Conservation (phyloP, 2,329 filamentous ascomycete species). For the Nigrospora osmanthi region DNA sequence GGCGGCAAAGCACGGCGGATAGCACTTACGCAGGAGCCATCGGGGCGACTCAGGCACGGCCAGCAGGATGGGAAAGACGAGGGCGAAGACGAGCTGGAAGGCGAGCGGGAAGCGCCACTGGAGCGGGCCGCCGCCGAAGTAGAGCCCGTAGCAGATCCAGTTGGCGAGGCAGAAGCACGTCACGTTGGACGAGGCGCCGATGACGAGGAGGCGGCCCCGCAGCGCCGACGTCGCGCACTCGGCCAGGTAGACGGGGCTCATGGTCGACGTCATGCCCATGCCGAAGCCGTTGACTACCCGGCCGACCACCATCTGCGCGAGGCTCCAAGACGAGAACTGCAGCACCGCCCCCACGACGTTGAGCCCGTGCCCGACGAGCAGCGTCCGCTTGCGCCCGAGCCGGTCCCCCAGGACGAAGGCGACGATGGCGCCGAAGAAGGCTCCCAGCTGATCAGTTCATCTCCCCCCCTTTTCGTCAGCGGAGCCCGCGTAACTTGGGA, state of each 20-base stretch:
- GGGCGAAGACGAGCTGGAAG: constrained; percentile 29
- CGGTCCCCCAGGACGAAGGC: constrained; percentile 57
- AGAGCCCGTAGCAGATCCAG: constrained; percentile 37
- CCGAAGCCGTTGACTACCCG: constrained; percentile 19
- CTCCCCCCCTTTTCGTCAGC: neutral
- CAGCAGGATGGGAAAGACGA: constrained; percentile 20
- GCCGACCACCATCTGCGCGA: constrained; percentile 19
- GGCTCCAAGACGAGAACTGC: constrained; percentile 29
- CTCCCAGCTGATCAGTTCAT: constrained; percentile 30
- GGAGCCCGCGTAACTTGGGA: neutral
- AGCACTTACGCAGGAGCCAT: constrained; percentile 44
- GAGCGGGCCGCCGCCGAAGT: constrained; percentile 16
- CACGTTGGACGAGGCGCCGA: constrained; percentile 23
- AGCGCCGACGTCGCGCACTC: constrained; percentile 18
- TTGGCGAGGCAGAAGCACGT: constrained; percentile 34
- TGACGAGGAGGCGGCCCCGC: constrained; percentile 15
- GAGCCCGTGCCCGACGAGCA: constrained; percentile 49
- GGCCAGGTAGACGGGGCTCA: constrained; percentile 17
- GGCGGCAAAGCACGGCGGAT: no score
- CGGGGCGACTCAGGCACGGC: constrained; percentile 24
- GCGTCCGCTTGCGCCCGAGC: constrained; percentile 61
- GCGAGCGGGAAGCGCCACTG: constrained; percentile 28
- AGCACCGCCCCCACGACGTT: constrained; percentile 57
- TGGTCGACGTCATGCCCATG: constrained; percentile 20
- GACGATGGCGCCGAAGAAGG: constrained; percentile 60